Base-by-base conservation (phyloP, 139 green algal species). In the Axilococcus clingmanii region DNA sequence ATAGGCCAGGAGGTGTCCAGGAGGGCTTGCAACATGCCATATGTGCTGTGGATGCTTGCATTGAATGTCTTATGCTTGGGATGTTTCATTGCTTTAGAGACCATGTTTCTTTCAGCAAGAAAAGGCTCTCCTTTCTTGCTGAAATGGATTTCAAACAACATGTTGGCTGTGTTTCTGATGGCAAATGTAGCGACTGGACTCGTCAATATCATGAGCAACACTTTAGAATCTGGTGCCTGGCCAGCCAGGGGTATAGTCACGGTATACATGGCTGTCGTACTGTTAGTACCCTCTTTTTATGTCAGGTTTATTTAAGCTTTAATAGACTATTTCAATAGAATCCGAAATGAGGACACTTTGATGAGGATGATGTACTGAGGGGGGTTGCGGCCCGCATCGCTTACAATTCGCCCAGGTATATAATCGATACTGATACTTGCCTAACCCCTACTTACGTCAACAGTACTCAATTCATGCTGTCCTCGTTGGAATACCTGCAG, bases 161-260 rank as follows among this genome's bases (percentile, higher is more conserved):
- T 80, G 66, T 69, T 94, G 41, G 27, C 59, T 0, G 19, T 80
- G 7, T 94, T 94, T 53, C 55, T 94, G 29, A 28, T 59, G 6
- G 84, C 78, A 19, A 94, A 94, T 55, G 20, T 94, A 38, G 23
- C 85, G 31, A 94, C 84, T 4, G 83, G 81, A 3, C 20, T 31
- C 2, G 58, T 83, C 9, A 84, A 84, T 48, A 20, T 74, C 45
- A 20, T 37, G 11, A 33, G 80, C 8, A 44, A 90, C 60, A 89
- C 82, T 1, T 57, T 91, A 41, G 32, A 42, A 3, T 55, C 63
- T 14, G 48, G 57, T 15, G 37, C 66, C 51, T 49, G 36, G 12
- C 24, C 16, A 0, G 65, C 69, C 4, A 30, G 45, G 12, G 40
- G 15, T 20, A 63, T 79, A 20, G 32, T 75, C 2, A 52, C 40